phyloP scores from a whole-genome alignment of 1,284 basidiomycete genomes.

The Sporisorium exsertum region DNA sequence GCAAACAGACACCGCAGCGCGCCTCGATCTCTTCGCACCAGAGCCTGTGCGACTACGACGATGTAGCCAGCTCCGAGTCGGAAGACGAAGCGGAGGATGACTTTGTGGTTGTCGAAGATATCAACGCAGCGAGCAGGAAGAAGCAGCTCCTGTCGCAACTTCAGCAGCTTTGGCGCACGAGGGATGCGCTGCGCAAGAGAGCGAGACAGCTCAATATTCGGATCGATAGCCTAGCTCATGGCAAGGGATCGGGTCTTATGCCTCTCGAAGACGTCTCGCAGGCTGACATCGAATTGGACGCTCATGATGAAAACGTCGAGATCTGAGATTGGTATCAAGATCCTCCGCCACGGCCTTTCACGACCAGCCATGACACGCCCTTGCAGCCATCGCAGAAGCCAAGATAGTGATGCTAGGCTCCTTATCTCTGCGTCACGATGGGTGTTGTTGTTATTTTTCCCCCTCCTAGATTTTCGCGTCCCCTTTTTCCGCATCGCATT shows the following conservation, averaged over 20 bases:
- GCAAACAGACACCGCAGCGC: slow-evolving; percentile 8
- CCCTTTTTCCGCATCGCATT: slow-evolving; percentile 10
- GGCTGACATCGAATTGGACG: background rate
- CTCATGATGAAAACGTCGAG: slow-evolving; percentile 22
- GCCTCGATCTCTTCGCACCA: slow-evolving; percentile 6
- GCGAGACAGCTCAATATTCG: slow-evolving; percentile 44
- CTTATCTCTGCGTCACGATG: slow-evolving; percentile 7
- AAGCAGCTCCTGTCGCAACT: slow-evolving; percentile 40
- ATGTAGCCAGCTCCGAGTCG: slow-evolving; percentile 15
- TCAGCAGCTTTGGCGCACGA: slow-evolving; percentile 44
- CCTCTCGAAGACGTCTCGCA: slow-evolving; percentile 23
- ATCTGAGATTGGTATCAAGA: slow-evolving; percentile 2
- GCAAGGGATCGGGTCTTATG: slow-evolving; percentile 37
- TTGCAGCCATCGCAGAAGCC: background rate
- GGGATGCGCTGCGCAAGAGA: slow-evolving; percentile 29
- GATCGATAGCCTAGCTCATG: slow-evolving; percentile 39
- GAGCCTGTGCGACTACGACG: slow-evolving; percentile 15
- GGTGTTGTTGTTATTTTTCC: background rate
- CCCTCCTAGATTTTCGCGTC: slow-evolving; percentile 4
- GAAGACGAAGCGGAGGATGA: slow-evolving; percentile 38
- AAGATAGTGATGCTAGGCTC: background rate
- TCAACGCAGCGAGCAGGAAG: slow-evolving; percentile 31
- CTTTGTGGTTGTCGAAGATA: slow-evolving; percentile 44
- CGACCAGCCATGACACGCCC: background rate
- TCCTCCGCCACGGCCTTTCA: background rate